Evolutionary conservation across 441 rosid species (phyloP), one percentile per base, ranked within the genome.

Genomic region (Populus trichocarpa): DNA sequence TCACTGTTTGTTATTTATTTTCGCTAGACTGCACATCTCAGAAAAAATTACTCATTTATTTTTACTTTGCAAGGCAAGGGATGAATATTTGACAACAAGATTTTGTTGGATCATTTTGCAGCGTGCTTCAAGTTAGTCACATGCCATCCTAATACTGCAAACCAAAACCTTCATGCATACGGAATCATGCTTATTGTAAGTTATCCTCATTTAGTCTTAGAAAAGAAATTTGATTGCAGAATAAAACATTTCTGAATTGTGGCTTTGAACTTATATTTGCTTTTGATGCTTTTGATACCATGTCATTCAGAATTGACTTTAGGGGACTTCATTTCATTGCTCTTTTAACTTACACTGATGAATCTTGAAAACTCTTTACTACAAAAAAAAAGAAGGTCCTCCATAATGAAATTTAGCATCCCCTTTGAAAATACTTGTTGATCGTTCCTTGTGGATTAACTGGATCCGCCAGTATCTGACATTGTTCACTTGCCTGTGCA

Each of bases 151-250:
- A 87, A 86, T 32, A 84, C 96, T 30, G 86, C 87, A 30, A 86
- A 87, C 82, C 98, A 96, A 85, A 91, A 94, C 84, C 88, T 96
- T 80, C 97, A 90, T 81, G 96, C 92, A 32, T 92, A 92, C 79
- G 99, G 99, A 25, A 74, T 89, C 84, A 87, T 96, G 90, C 90
- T 96, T 71, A 87, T 96, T 42, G 99, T 94, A 89, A 93, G 99
- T 85, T 33, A 26, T 64, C 71, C 12, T 40, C 33, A 12, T 32
- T 50, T 78, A 26, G 61, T 70, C 22, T 11, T 71, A 53, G 67
- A 70, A 18, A 13, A 65, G 8, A 68, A 76, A 42, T 46, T 33
- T 67, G 23, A 64, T 14, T 80, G 25, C 36, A 50, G 53, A 22
- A 70, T 71, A 20, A 30, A 26, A 12, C 10, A 2, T 0, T 69